Evolutionary conservation across 306 rosid species (phyloP), one percentile per base, ranked within the genome.

Genomic region (Trifolium dubium): DNA sequence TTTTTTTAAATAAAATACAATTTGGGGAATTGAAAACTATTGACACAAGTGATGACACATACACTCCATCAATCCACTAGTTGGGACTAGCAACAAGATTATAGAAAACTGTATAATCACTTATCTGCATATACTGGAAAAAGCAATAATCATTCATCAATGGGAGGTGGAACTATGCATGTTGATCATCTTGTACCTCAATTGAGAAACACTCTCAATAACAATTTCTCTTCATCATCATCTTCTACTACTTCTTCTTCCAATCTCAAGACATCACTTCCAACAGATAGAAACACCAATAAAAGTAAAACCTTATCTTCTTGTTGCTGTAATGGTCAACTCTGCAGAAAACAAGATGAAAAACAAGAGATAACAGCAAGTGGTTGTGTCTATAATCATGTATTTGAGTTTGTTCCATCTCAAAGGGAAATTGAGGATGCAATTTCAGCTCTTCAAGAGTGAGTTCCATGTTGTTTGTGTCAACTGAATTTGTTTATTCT

Each of bases 391-490:
- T 15, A 14, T 67, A 73, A 79, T 55, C 67, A 54, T 17, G 79
- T 79, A 10, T 86, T 90, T 60, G 83, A 82, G 3, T 44, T 76
- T 35, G 87, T 81, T 73, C 95, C 92, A 17, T 84, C 91, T 53
- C 82, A 43, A 58, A 1, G n/a, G 19, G 95, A 91, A 84, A 87
- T 89, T 69, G 74, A 89, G 31, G 77, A 66, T 59, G 90, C 92
- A 2, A 58, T 86, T 5, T n/a, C 81, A 66, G 73, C 87, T 55
- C 88, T 89, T 59, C 81, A 72, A 28, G 51, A 64, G 97, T 91
- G 73, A 86, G 91, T 59, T 64, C 71, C 32, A 11, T 12, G 34
- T 14, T 35, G n/a, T 63, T 12, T 35, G n/a, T 63, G n/a, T 15
- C 10, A 18, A 54, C 19, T 19, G 4, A 61, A 47, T 82, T 82